Percentiles rank a stretch among this genome's conserved stretches.
These are phyloP conservation scores for Fusarium foetens DNA, from an alignment of 2,329 filamentous ascomycete species.

Conservation along the genomic window DNA sequence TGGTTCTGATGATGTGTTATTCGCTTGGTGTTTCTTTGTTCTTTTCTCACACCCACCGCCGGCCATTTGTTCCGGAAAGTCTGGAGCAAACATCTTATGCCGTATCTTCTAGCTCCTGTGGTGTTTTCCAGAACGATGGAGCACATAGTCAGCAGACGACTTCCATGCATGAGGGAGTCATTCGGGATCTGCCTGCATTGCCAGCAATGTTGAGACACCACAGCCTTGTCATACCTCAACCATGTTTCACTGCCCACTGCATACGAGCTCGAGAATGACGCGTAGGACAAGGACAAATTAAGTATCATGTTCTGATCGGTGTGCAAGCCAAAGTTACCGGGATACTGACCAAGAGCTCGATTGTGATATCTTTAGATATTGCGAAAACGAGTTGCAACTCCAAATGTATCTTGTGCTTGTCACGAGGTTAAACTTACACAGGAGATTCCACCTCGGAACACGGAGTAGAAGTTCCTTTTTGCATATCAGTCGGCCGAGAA, in stretches of 20 bases:
- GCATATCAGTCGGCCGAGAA: constrained; percentile 41
- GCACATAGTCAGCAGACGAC: constrained; percentile 40
- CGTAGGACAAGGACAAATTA: constrained; percentile 14
- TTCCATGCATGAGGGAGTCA: constrained; percentile 43
- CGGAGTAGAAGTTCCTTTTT: constrained; percentile 31
- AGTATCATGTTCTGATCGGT: constrained; percentile 19
- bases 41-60: constrained; percentile 17
- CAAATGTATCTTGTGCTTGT: constrained; percentile 13
- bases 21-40: constrained; percentile 18
- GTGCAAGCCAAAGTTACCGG: constrained; percentile 3
- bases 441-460: constrained; percentile 19
- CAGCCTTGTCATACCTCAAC: constrained; percentile 40
- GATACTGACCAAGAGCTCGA: constrained; percentile 2
- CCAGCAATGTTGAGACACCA: constrained; percentile 39
- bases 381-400: constrained; percentile 5
- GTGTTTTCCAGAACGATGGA: constrained; percentile 27
- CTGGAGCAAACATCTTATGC: constrained; percentile 22
- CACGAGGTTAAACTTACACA: constrained; percentile 17
- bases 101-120: constrained; percentile 9
- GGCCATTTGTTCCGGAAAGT: constrained; percentile 1
- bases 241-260: constrained; percentile 39
- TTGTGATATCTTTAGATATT: constrained; percentile 15
- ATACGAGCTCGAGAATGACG: constrained; percentile 31
- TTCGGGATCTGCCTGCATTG: constrained; percentile 42
- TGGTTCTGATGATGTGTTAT: constrained; percentile 21